Evolutionary conservation across 176 grass and related monocot genomes (phyloP).

Genomic region (Coix lacrymajobi): DNA sequence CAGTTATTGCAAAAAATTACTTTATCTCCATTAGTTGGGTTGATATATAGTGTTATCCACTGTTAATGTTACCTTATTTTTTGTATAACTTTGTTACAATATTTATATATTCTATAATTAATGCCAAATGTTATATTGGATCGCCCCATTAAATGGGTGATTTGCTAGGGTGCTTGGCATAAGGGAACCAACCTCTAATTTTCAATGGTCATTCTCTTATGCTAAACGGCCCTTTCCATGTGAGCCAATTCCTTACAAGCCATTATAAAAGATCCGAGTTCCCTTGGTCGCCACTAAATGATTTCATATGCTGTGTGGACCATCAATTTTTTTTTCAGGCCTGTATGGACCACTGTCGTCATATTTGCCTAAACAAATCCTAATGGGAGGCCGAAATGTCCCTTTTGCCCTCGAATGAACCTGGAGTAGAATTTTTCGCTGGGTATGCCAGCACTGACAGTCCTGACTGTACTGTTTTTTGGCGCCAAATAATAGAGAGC

Average conservation of each 20-base stretch:
- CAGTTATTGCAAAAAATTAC: not conserved
- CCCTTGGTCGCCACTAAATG: not conserved
- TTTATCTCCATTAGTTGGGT: not conserved
- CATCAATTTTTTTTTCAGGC: not conserved
- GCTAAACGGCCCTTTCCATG: too few species aligned
- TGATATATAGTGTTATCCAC: not conserved
- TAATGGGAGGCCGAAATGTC: too few species aligned
- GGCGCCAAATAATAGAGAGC: not conserved
- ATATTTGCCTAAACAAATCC: too few species aligned
- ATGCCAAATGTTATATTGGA: not conserved
- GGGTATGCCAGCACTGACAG: too few species aligned
- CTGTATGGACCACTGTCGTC: too few species aligned
- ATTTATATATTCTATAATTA: not conserved
- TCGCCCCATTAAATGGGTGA: not conserved
- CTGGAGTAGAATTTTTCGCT: not conserved
- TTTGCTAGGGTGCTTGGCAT: too few species aligned
- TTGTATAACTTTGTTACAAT: not conserved
- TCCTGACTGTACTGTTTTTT: too few species aligned
- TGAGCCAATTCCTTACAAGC: too few species aligned
- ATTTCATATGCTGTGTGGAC: not conserved
- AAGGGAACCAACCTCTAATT: too few species aligned
- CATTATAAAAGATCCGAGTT: not conserved
- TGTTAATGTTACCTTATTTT: not conserved
- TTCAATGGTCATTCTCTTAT: too few species aligned
- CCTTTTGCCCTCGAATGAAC: too few species aligned